Evolutionary conservation across 768 basidiomycete genomes (phyloP), one percentile per base, ranked within the genome.

Genomic region (Terana coerulea): DNA sequence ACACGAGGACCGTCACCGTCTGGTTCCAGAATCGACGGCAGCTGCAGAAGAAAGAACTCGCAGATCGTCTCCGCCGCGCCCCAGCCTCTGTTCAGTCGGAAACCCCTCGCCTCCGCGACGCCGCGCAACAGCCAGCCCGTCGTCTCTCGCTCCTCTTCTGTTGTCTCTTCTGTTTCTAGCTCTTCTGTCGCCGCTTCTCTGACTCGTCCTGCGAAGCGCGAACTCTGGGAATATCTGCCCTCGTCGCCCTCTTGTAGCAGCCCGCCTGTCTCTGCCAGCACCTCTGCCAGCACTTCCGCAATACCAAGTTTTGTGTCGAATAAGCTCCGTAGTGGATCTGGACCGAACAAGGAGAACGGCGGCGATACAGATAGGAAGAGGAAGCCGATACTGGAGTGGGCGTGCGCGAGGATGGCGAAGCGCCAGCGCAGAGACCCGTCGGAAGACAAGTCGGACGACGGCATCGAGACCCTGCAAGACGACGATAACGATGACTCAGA

Each of bases 341-440:
- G 24, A 36, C 12, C 37, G 22, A 39, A 48, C 6, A 49, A 53
- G 28, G 50, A 49, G 14, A 25, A 25, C n/a, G 34, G 37, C 33
- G 26, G 7, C 17, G n/a, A 12, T 31, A 31, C n/a, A 5, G 54
- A 8, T 39, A 52, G 53, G 35, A 67, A 64, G 56, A 59, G 58
- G 21, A 53, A 61, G 44, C 66, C 65, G 43, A 71, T 69, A 2
- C 67, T 76, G 11, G 75, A 76, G 55, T 76, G 74, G 75, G 75
- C 74, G 12, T 76, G 75, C 54, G 68, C 74, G 22, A 69, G 64
- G 39, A 66, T 67, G 19, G 55, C 68, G 15, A 74, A 72, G 51
- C 73, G 72, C 17, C 63, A 64, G 31, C 70, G 67, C 29, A 43
- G 56, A 30, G 50, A 56, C 15, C 29, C 30, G 2, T 3, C 8